Conservation (phyloP, 192 early-diverging fungal species). For the Coemansia sp. region DNA sequence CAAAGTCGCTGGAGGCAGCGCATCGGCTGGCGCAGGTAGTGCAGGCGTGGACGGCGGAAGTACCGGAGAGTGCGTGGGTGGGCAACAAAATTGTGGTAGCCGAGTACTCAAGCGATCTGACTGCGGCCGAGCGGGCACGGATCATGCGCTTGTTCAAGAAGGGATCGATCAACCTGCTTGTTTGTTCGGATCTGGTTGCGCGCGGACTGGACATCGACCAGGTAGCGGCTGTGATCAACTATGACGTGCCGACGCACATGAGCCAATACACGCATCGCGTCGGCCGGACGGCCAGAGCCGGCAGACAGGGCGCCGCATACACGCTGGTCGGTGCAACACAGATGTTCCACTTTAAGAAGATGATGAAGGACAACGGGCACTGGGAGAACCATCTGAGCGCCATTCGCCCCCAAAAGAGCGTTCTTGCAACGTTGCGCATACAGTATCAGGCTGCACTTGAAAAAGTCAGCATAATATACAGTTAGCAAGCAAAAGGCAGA, state of each 20-base stretch:
- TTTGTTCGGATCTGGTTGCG: constrained; percentile 84
- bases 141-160: constrained; percentile 66
- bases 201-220: constrained; percentile 87
- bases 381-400: constrained; percentile 55
- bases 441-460: constrained; percentile 43
- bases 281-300: constrained; percentile 89
- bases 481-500: neutral
- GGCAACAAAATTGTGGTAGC: constrained; percentile 46
- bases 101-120: constrained; percentile 76
- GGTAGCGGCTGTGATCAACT: constrained; percentile 79
- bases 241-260: constrained; percentile 81
- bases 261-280: constrained; percentile 91
- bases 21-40: constrained; percentile 76
- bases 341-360: constrained; percentile 68
- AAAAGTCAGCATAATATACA: constrained; percentile 24
- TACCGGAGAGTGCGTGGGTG: constrained; percentile 22
- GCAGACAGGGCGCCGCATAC: constrained; percentile 74
- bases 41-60: constrained; percentile 57
- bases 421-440: constrained; percentile 29
- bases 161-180: constrained; percentile 68
- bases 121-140: constrained; percentile 58
- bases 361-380: constrained; percentile 66
- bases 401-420: constrained; percentile 54
- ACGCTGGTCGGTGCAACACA: constrained; percentile 71
- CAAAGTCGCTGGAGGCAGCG: constrained; percentile 87